Percentiles rank a stretch among this genome's conserved stretches.
Evolutionary conservation across 257 asterid species (phyloP).

Genomic region (Solanum microdontum): DNA sequence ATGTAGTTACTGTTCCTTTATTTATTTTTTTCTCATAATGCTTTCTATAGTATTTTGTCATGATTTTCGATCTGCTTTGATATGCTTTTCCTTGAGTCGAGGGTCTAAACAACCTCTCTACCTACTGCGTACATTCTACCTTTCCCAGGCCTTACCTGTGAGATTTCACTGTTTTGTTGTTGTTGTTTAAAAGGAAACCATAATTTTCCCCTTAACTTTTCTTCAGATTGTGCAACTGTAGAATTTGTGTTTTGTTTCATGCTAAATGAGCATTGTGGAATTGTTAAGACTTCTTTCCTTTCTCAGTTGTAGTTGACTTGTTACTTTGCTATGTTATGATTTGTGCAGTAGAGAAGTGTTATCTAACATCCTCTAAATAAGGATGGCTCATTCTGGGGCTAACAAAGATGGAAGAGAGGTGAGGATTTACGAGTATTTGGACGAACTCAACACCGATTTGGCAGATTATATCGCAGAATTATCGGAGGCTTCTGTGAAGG

Average conservation of each 20-base stretch:
- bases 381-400: slow-evolving; percentile 51
- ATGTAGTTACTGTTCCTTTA: background rate
- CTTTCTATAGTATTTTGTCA: background rate
- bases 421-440: slow-evolving; percentile 54
- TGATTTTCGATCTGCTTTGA: background rate
- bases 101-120: background rate
- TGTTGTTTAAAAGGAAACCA: background rate
- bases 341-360: slow-evolving; percentile 10
- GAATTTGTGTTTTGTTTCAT: background rate
- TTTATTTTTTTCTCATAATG: background rate
- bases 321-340: background rate
- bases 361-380: slow-evolving; percentile 20
- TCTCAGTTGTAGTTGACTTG: background rate
- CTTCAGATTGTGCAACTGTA: background rate
- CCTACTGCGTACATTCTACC: background rate
- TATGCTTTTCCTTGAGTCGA: background rate
- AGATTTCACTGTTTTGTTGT: background rate
- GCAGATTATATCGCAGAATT: slow-evolving; percentile 86
- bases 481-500: slow-evolving; percentile 82
- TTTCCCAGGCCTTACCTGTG: background rate
- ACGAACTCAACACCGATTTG: slow-evolving; percentile 57
- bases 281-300: slow-evolving; percentile 9
- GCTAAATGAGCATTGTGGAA: background rate
- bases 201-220: background rate
- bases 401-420: slow-evolving; percentile 53